Conservation (phyloP, 352 stramenopile species). For the Lagenidium giganteum region DNA sequence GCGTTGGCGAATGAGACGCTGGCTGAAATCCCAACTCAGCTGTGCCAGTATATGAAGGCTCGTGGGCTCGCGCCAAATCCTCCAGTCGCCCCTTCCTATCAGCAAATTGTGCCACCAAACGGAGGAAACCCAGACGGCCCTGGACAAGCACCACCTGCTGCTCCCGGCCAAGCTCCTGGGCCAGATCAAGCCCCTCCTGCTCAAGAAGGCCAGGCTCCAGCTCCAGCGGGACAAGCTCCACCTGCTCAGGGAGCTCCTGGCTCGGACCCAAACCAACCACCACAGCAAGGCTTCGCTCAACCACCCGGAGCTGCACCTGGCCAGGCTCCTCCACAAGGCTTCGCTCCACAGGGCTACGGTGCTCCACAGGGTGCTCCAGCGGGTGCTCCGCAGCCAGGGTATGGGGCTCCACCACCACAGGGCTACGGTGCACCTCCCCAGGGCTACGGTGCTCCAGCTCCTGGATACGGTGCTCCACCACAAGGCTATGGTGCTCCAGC, state of each 20-base stretch:
- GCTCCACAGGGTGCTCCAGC: no score
- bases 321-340: no score
- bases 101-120: constrained; percentile 25
- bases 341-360: no score
- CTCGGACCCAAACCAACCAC: constrained; percentile 5
- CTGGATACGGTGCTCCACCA: no score
- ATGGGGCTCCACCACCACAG: no score
- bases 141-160: constrained; percentile 5
- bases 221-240: background rate
- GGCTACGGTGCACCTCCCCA: no score
- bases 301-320: no score
- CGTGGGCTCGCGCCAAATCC: constrained; percentile 34
- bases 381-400: no score
- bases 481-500: no score
- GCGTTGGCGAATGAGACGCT: constrained; percentile 42
- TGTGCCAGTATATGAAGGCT: constrained; percentile 70
- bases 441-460: no score
- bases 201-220: background rate
- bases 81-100: constrained; percentile 29
- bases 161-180: no score
- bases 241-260: constrained; percentile 7
- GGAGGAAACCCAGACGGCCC: constrained; percentile 6
- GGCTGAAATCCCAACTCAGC: constrained; percentile 53
- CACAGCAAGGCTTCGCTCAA: no score
- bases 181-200: constrained; percentile 1